A percentile compares a stretch with the other conserved stretches of the same genome.
These are phyloP conservation scores for Phialophora chinensis DNA, from an alignment of 2,329 filamentous ascomycete species.

Conservation along the genomic window DNA sequence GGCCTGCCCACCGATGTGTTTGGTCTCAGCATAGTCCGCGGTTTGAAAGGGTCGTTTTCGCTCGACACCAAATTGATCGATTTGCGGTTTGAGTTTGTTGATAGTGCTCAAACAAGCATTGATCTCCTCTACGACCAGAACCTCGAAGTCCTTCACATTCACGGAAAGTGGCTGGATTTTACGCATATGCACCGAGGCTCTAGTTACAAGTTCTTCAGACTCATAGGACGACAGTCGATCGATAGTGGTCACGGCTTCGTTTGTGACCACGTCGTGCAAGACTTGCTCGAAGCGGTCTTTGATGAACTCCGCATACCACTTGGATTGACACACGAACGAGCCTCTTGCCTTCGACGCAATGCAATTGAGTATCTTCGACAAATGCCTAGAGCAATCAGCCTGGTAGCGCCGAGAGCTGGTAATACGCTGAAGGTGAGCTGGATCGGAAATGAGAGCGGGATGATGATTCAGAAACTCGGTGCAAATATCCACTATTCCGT, in stretches of 20 bases:
- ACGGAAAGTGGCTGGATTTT: slow-evolving; percentile 41
- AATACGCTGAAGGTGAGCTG: slow-evolving; percentile 25
- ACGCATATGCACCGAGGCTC: slow-evolving; percentile 20
- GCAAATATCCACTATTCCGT: slow-evolving; percentile 24
- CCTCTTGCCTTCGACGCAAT: slow-evolving; percentile 12
- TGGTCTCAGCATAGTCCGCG: slow-evolving; percentile 27
- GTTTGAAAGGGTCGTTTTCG: slow-evolving; percentile 35
- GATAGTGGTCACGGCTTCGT: slow-evolving; percentile 20
- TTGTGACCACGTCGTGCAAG: slow-evolving; percentile 33
- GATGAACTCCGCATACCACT: slow-evolving; percentile 16
- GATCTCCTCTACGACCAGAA: slow-evolving; percentile 35
- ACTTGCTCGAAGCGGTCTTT: slow-evolving; percentile 24
- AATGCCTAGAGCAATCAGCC: slow-evolving; percentile 26
- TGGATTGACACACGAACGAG: neutral
- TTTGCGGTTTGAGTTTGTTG: slow-evolving; percentile 35
- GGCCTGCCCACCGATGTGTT: slow-evolving; percentile 27
- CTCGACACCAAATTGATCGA: slow-evolving; percentile 29
- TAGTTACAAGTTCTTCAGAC: slow-evolving; percentile 22
- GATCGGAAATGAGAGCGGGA: slow-evolving; percentile 28
- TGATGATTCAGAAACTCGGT: slow-evolving; percentile 18
- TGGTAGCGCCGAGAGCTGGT: neutral
- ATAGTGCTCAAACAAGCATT: slow-evolving; percentile 24
- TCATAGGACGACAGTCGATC: neutral
- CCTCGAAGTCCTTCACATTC: slow-evolving; percentile 30
- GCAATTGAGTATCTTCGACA: slow-evolving; percentile 21